These are phyloP conservation scores for Aspergillus wentii DNA, from an alignment of 495 filamentous ascomycete species.

Conservation along the genomic window DNA sequence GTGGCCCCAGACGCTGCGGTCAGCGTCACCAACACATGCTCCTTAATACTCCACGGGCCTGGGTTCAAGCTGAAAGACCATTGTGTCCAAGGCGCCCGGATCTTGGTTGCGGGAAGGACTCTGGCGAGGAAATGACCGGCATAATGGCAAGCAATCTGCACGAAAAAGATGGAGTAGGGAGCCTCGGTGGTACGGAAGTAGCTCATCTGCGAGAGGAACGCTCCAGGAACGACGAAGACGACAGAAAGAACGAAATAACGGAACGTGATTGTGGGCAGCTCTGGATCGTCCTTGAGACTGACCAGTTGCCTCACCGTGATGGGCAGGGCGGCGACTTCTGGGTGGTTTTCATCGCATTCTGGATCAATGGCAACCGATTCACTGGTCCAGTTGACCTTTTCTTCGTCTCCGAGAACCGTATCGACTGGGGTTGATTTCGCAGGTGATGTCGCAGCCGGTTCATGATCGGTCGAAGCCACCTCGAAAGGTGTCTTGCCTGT, in stretches of 20 bases:
- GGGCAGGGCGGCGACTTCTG: slow-evolving; percentile 43
- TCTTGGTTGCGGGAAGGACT: slow-evolving; percentile 38
- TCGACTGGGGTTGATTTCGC: background rate
- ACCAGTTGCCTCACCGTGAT: slow-evolving; percentile 47
- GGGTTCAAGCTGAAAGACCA: slow-evolving; percentile 50
- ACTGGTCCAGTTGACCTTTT: slow-evolving; percentile 11
- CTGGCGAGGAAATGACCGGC: slow-evolving; percentile 49
- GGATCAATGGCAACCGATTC: slow-evolving; percentile 24
- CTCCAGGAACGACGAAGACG: slow-evolving; percentile 49
- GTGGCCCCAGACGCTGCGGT: slow-evolving; percentile 51
- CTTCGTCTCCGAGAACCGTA: slow-evolving; percentile 5
- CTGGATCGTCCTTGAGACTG: slow-evolving; percentile 48
- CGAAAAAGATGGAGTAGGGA: slow-evolving; percentile 55
- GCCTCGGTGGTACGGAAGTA: slow-evolving; percentile 49
- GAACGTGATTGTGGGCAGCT: slow-evolving; percentile 48
- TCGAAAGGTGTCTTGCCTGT: too few relatives aligned
- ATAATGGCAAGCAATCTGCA: slow-evolving; percentile 52
- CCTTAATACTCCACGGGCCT: slow-evolving; percentile 52
- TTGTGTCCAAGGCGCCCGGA: slow-evolving; percentile 43
- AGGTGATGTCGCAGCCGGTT: too few relatives aligned
- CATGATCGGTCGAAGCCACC: too few relatives aligned
- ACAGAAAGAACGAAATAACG: slow-evolving; percentile 49
- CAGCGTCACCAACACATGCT: slow-evolving; percentile 53
- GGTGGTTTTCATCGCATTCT: slow-evolving; percentile 37
- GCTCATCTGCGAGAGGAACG: slow-evolving; percentile 49